phyloP scores from a whole-genome alignment of 164 flowering plant genomes.

The Malania oleifera region DNA sequence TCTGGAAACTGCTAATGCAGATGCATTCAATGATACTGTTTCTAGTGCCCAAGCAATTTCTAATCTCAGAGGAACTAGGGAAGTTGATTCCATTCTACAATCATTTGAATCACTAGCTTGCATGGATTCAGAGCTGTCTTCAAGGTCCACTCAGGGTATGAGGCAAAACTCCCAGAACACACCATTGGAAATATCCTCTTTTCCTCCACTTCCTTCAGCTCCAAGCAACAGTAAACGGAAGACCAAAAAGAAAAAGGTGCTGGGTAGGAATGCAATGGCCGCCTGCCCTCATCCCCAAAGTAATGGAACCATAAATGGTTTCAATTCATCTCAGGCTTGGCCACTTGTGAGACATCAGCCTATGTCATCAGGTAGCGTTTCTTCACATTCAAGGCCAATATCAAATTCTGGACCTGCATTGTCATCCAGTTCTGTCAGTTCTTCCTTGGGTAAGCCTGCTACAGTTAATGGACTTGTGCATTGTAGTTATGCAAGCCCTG shows the following conservation, averaged over 20 bases:
- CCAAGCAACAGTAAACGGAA: constrained; percentile 35
- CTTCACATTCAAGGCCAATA: neutral
- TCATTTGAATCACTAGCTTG: constrained; percentile 50
- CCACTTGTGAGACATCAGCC: neutral
- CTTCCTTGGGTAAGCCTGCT: neutral
- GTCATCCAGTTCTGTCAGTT: neutral
- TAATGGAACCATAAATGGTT: neutral
- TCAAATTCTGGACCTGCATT: neutral
- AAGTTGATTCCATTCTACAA: constrained; percentile 36
- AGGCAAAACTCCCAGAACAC: constrained; percentile 34
- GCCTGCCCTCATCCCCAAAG: neutral
- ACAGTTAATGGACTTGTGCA: neutral
- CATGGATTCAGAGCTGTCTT: constrained; percentile 49
- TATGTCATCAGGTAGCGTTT: neutral
- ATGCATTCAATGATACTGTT: constrained; percentile 23
- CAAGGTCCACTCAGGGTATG: constrained; percentile 74
- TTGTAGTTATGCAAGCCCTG: neutral
- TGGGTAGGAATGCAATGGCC: neutral
- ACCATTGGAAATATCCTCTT: constrained; percentile 59
- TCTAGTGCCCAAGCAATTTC: constrained; percentile 21
- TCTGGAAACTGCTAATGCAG: constrained; percentile 39
- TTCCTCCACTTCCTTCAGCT: constrained; percentile 70
- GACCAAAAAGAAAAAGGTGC: constrained; percentile 8
- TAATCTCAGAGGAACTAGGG: constrained; percentile 27
- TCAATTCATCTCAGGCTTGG: neutral